Percentiles rank a stretch among this genome's conserved stretches.
Evolutionary conservation across 306 rosid species (phyloP).

Genomic region (Pachyrhizus erosus): DNA sequence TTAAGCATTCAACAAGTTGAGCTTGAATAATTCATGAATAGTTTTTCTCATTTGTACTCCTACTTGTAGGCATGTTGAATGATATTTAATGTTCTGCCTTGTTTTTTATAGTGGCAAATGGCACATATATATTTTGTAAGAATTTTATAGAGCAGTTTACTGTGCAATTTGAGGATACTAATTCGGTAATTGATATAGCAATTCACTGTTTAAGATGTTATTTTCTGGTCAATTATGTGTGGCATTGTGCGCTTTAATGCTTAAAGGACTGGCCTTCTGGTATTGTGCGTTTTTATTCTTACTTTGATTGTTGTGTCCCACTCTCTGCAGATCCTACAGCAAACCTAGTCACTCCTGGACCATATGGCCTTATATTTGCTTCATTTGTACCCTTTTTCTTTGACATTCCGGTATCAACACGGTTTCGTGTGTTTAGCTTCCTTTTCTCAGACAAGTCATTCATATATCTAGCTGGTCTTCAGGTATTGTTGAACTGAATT

Average conservation of each 20-base stretch:
- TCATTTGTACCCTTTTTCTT: conserved; percentile 94
- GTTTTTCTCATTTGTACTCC: not conserved
- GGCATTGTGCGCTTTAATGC: conserved; percentile 1
- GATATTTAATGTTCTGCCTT: not conserved
- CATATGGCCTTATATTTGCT: conserved; percentile 97
- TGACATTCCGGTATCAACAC: conserved; percentile 96
- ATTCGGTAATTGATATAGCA: conserved; percentile 30
- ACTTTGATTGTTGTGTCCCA: conserved; percentile 4
- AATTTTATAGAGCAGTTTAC: conserved; percentile 26
- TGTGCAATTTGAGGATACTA: conserved; percentile 18
- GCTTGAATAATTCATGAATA: not conserved
- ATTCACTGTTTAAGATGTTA: conserved; percentile 11
- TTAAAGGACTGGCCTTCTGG: not conserved
- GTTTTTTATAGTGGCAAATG: conserved; percentile 28
- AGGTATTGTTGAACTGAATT: conserved; percentile 59
- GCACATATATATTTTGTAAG: conserved; percentile 1
- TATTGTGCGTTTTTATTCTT: conserved; percentile 30
- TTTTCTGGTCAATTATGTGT: conserved; percentile 3
- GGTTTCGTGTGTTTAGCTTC: conserved; percentile 75
- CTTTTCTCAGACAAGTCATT: conserved; percentile 92
- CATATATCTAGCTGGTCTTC: conserved; percentile 94
- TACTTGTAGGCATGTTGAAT: conserved; percentile 4
- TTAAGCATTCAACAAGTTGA: not conserved
- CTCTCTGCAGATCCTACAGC: conserved; percentile 77
- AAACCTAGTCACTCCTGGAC: conserved; percentile 83